Evolutionary conservation across 768 basidiomycete genomes (phyloP), one percentile per base, ranked within the genome.

Genomic region (Asterophora lycoperdoides): DNA sequence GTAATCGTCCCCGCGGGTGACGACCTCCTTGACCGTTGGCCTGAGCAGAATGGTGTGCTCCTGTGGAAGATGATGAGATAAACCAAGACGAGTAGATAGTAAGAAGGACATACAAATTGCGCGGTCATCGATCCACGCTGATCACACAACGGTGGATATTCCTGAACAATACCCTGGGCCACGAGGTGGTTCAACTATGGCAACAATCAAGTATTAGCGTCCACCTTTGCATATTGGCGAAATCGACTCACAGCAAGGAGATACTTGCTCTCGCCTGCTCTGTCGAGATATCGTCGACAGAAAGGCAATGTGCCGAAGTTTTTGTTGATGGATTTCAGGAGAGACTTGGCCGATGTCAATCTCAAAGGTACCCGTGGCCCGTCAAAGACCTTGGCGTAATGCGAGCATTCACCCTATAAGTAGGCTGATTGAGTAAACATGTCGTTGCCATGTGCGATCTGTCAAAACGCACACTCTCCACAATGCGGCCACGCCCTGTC

Each of bases 231-330:
- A 40, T 28, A 46, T 37, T 6, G 34, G 43, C 19, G 6, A 17
- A n/a, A 69, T 79, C 51, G 48, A 37, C 51, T 52, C 15, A 96
- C 91, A 49, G 90, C 95, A 34, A 97, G 73, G 15, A 98, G 72
- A 65, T 99, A 95, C 66, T 87, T 92, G 71, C 80, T 91, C 72
- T 97, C 93, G 11, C 96, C 96, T 4, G 75, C 71, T 19, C 94
- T 83, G 61, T 98, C 96, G 15, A 99, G 79, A 67, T 99, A 99
- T 53, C 96, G 77, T 58, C 94, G 80, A 66, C 95, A 97, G 68
- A 90, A 99, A 3, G 96, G 94, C 52, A 98, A 68, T 9, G 95
- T 95, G 23, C 93, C 94, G 64, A 99, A 99, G 66, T 89, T 86
- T 65, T 80, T 86, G 60, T 89, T 86, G 66, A 99, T 97, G 4